A percentile compares a stretch with the other conserved stretches of the same genome.
Conservation (phyloP, 1,284 basidiomycete species). For the Chalciporus sp. region DNA sequence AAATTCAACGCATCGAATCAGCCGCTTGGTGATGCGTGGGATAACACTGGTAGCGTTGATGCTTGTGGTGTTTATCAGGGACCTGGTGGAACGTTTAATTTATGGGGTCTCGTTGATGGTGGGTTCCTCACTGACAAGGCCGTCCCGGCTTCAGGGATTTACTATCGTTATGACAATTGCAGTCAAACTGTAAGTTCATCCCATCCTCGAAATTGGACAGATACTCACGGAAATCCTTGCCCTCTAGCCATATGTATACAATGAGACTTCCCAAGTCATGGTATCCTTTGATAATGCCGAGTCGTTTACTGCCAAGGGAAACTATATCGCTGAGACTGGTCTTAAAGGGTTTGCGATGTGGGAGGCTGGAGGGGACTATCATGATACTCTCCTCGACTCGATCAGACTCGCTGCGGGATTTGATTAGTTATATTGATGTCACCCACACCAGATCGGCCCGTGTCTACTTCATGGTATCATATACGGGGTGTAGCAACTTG, state of each 20-base stretch:
- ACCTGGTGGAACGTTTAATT: slow-evolving; percentile 42
- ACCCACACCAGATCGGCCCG: too few relatives aligned
- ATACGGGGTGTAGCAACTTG: too few relatives aligned
- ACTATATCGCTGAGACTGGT: slow-evolving; percentile 46
- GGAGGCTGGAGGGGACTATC: slow-evolving; percentile 57
- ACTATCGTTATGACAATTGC: slow-evolving; percentile 47
- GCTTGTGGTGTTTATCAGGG: slow-evolving; percentile 40
- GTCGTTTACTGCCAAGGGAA: slow-evolving; percentile 60
- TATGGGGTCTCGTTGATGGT: slow-evolving; percentile 43
- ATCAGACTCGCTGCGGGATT: slow-evolving; percentile 37
- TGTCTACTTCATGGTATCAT: too few relatives aligned
- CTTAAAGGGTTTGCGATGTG: slow-evolving; percentile 60
- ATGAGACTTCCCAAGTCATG: slow-evolving; percentile 40
- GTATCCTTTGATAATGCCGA: slow-evolving; percentile 39
- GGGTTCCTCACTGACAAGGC: slow-evolving; percentile 44
- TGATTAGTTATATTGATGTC: too few relatives aligned
- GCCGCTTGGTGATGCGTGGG: slow-evolving; percentile 48
- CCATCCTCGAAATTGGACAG: not conserved
- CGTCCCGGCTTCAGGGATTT: slow-evolving; percentile 40
- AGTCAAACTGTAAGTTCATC: slow-evolving; percentile 46
- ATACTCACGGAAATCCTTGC: not conserved
- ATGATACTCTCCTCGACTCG: slow-evolving; percentile 52
- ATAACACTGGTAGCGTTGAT: slow-evolving; percentile 36
- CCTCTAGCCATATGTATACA: slow-evolving; percentile 49
- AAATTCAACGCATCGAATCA: slow-evolving; percentile 39